Evolutionary conservation across 495 filamentous ascomycete species (phyloP), one percentile per base, ranked within the genome.

Genomic region (Cetradonia linearis): DNA sequence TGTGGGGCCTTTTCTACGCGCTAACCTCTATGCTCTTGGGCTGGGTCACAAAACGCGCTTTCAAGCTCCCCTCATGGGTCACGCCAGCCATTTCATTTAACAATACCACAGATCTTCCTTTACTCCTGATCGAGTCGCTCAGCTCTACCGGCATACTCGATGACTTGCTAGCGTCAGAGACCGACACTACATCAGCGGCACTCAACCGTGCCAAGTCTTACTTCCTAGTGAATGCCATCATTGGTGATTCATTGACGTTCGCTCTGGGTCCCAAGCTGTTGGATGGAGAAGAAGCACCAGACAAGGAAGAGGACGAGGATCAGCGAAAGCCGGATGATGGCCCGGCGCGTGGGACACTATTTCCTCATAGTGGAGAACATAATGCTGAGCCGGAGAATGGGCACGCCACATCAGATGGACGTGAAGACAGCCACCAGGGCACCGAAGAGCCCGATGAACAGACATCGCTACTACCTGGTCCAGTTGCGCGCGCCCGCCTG

Each of bases 41-140:
- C 1, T 69, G 72, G 37, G 50, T 72, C 3, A 62, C 71, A 0
- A 77, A 74, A 0, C 70, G 71, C 38, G 14, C 76, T 5, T 76
- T 86, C 56, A 72, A 75, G 25, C 73, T 89, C 37, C 87, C 86
- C 2, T 70, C 72, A 54, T 91, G 85, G 86, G 77, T 80, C 16
- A 82, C 81, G 0, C 81, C 83, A 0, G 83, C 84, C 1, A 76
- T 87, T 52, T 76, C 83, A 44, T 88, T 90, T 73, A 91, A 89
- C 73, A 92, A 90, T 66, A 88, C 87, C 0, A 87, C 84, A 1
- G 81, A 77, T 31, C 80, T 89, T 36, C 87, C 86, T 0, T 72
- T 92, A 18, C 73, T 89, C 5, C 76, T 90, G 3, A 74, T 88
- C 37, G 76, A 86, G 58, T 80, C 82, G 8, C 75, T 91, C 5